Base-by-base conservation (phyloP, 257 asterid species). In the Craterostigma plantagineum region DNA sequence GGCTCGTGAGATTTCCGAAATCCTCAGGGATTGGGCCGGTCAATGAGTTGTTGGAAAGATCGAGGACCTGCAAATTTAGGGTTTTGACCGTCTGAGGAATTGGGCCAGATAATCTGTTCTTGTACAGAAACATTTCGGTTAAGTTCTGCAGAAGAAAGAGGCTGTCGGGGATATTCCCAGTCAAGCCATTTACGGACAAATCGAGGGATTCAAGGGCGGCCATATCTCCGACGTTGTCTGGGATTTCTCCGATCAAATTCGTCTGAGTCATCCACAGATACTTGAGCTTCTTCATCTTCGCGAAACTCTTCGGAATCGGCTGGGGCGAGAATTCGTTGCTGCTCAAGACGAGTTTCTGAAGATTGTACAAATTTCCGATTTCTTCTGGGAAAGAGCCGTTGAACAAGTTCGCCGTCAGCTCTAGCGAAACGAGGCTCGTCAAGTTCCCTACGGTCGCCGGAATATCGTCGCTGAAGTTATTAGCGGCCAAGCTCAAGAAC, bases 11-110 rank as follows among this genome's bases (percentile, higher is more conserved):
- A 16, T 72, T 79, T 8, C 90, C 93, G 4, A 66, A 69, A 35
- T 56, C 95, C 12, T 70, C 63, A 0, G 95, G 92, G 51, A 87
- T 82, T 11, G 38, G 43, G 36, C 93, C 95, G 0, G 62, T 70
- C 55, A 87, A 62, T 4, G 46, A 55, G 50, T 82, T 82, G 23
- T 58, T 34, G 0, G 82, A 62, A 43, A 79, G 63, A 60, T 87
- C 98, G 16, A 87, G 62, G 7, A 55, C 46, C 35, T 60, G 30
- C 65, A 82, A 40, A 9, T 61, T 65, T 50, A 58, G 10, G 33
- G 90, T 60, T 27, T 59, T 60, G 1, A 82, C 41, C 0, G 51
- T 55, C 39, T 7, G 63, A 7, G 97, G 95, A 46, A 87, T 83
- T 5, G 59, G 8, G 12, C 92, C 95, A 0, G 75, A 69, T 47